Base-by-base conservation (phyloP, 805 yeast genomes). In the Lipomyces sp. region DNA sequence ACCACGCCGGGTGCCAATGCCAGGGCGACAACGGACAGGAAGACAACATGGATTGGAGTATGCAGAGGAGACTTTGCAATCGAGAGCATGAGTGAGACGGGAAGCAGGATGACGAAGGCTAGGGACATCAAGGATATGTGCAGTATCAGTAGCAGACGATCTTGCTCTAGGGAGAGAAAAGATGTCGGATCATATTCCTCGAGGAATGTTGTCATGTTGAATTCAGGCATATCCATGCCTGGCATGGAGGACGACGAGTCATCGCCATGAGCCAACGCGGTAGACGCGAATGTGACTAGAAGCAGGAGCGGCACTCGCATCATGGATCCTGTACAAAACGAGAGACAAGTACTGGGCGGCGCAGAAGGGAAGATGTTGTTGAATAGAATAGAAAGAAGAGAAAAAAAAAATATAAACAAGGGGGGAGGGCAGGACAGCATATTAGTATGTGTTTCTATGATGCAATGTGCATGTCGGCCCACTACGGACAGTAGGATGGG, bases 61-160 rank as follows among this genome's bases (percentile, higher is more conserved):
- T 85, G 87, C 85, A 87, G 85, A 13, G 81, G 79, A 8, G 88
- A 85, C 42, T 81, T 78, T 59, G 86, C 83, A 69, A 85, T 85
- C 74, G 90, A 85, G 62, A 92, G 77, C 57, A 90, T 84, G 71
- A 93, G 58, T 30, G 71, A 64, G 24, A 63, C 64, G n/a, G 71
- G 71, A 51, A 68, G 67, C 30, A 68, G 61, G 54, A 57, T 33
- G 53, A 56, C 63, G 64, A 60, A 72, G 34, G 72, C 62, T 53
- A 70, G 30, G 53, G 29, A 11, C 68, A 72, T 71, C 42, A 72
- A 45, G 33, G 57, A 57, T 45, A 70, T 65, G 59, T 72, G 74
- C 7, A 62, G 53, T 29, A 65, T 3, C 32, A 70, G 62, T 48
- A 65, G 55, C 11, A 57, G 30, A 2, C 71, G 64, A 45, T 69